These are phyloP conservation scores for Juglanconis oblonga DNA, from an alignment of 2,329 filamentous ascomycete species.

Conservation along the genomic window DNA sequence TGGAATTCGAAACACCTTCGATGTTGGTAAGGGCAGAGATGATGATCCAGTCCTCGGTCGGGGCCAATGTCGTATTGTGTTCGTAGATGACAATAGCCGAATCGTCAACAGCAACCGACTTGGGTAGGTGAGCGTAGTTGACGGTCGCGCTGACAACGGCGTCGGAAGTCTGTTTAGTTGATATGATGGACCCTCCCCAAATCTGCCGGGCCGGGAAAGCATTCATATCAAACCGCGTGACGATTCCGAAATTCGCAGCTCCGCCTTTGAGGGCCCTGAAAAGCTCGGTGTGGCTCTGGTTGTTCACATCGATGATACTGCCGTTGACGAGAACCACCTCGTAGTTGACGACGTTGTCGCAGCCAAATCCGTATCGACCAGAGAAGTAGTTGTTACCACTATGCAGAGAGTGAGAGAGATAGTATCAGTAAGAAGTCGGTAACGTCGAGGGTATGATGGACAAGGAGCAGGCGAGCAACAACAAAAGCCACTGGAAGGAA, in stretches of 20 bases:
- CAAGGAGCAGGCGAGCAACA: no score
- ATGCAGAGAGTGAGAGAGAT: not conserved
- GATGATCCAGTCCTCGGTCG: not conserved
- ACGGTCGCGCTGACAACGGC: not conserved
- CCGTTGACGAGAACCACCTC: conserved; percentile 5
- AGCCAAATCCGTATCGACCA: conserved; percentile 1
- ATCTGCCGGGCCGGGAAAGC: conserved; percentile 18
- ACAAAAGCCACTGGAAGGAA: no score
- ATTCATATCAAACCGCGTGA: conserved; percentile 24
- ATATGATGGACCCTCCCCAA: conserved; percentile 24
- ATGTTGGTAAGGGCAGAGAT: not conserved
- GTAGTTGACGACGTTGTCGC: conserved; percentile 8
- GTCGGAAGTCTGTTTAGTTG: not conserved
- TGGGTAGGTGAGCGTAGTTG: not conserved
- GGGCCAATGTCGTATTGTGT: not conserved
- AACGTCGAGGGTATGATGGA: not conserved
- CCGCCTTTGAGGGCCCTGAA: conserved; percentile 24
- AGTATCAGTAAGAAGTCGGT: not conserved
- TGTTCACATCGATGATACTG: conserved; percentile 2
- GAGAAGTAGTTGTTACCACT: not conserved
- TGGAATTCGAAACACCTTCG: not conserved
- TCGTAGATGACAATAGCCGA: not conserved
- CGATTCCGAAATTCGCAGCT: conserved; percentile 39
- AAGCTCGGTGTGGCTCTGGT: not conserved
- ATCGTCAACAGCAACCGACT: not conserved